Evolutionary conservation across 495 filamentous ascomycete genomes (phyloP).

Genomic region (Xylaria intraflava): DNA sequence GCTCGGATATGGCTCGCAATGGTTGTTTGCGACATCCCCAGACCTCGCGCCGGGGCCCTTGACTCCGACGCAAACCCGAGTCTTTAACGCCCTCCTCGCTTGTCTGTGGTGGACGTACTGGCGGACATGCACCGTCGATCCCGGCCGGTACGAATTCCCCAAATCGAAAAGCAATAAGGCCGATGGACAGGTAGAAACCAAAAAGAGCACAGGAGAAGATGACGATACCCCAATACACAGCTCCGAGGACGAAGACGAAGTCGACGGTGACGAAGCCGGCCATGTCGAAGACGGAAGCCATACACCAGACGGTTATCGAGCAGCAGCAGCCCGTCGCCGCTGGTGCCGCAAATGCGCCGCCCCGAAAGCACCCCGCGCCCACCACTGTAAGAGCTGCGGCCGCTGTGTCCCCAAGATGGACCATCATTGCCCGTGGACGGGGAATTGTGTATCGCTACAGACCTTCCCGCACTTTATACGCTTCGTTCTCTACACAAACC

Average conservation of each 20-base stretch:
- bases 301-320: constrained; percentile 23
- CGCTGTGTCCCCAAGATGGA: constrained; percentile 97
- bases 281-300: constrained; percentile 1
- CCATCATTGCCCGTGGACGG: constrained; percentile 96
- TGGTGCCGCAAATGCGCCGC: constrained; percentile 88
- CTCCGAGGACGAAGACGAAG: constrained; percentile 8
- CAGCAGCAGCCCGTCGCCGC: constrained; percentile 14
- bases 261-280: constrained; percentile 9
- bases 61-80: constrained; percentile 49
- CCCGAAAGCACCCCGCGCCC: constrained; percentile 77
- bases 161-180: constrained; percentile 4
- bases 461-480: constrained; percentile 88
- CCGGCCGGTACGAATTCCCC: constrained; percentile 52
- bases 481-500: constrained; percentile 72
- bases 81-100: constrained; percentile 67
- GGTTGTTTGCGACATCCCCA: constrained; percentile 55
- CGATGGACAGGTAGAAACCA: constrained; percentile 4
- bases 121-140: constrained; percentile 67
- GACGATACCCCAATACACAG: not conserved
- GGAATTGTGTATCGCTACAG: constrained; percentile 84
- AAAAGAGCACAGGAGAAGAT: constrained; percentile 5
- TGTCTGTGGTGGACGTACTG: constrained; percentile 78
- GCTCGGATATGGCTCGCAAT: constrained; percentile 78
- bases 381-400: constrained; percentile 85
- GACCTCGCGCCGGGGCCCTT: constrained; percentile 65